Evolutionary conservation across 2,329 filamentous ascomycete species (phyloP).

Genomic region (Fusarium kyushuense): DNA sequence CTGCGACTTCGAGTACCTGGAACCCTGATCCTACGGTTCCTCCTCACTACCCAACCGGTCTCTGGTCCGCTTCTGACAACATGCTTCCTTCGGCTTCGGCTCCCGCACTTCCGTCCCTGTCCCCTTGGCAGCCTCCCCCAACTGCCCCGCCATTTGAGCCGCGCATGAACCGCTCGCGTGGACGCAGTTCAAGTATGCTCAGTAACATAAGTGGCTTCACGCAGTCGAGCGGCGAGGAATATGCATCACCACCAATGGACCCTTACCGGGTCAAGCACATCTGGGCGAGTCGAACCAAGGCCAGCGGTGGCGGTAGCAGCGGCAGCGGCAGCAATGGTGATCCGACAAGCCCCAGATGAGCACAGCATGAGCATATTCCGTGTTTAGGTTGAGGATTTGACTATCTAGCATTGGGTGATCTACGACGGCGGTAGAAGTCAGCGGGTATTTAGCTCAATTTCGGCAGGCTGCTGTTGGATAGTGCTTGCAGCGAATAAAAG

Average conservation of each 20-base stretch:
- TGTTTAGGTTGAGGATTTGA: conserved; percentile 2
- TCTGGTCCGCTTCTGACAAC: conserved; percentile 56
- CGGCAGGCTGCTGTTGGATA: conserved; percentile 44
- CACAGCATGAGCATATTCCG: not conserved
- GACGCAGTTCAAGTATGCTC: conserved; percentile 75
- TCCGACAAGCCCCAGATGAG: conserved; percentile 60
- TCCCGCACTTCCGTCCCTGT: conserved; percentile 49
- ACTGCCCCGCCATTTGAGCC: conserved; percentile 54
- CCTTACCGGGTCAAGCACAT: conserved; percentile 38
- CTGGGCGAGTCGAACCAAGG: conserved; percentile 46
- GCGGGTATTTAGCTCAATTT: conserved; percentile 32
- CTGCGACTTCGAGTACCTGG: conserved; percentile 48
- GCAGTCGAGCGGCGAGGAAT: conserved; percentile 68
- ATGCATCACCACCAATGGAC: conserved; percentile 46
- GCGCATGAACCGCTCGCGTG: conserved; percentile 59
- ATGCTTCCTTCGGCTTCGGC: conserved; percentile 50
- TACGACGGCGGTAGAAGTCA: conserved; percentile 13
- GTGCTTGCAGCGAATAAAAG: conserved; percentile 46
- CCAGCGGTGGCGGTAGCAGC: conserved; percentile 58
- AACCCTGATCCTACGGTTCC: conserved; percentile 52
- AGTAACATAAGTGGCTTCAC: conserved; percentile 76
- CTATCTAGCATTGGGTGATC: not conserved
- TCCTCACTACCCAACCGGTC: conserved; percentile 52
- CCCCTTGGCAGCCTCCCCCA: conserved; percentile 54
- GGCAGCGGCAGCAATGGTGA: conserved; percentile 64